A percentile compares a stretch with the other conserved stretches of the same genome.
These are phyloP conservation scores for Pythium dissimile DNA, from an alignment of 352 stramenopile species.

Conservation along the genomic window DNA sequence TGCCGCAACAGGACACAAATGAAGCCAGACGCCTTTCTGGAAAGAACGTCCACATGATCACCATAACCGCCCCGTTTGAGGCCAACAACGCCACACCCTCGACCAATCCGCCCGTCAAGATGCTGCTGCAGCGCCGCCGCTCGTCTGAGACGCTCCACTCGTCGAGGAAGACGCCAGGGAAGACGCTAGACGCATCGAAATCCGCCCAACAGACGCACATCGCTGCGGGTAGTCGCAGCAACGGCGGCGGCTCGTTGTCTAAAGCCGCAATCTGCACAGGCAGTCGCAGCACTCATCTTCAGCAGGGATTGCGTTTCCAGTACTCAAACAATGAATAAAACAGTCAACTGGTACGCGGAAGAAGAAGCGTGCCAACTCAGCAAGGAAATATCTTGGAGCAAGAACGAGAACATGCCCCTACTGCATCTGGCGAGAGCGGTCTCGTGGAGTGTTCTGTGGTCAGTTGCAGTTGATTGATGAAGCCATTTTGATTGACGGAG, in stretches of 20 bases:
- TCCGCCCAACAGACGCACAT: neutral
- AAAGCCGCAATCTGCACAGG: constrained; percentile 9
- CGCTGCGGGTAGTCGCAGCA: neutral
- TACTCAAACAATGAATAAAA: too few relatives aligned
- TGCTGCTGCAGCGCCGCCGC: constrained; percentile 51
- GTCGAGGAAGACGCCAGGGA: too few relatives aligned
- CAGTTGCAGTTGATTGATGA: neutral
- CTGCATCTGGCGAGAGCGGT: neutral
- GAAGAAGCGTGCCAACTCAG: too few relatives aligned
- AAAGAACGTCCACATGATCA: too few relatives aligned
- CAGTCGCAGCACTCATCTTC: neutral
- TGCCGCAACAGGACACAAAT: too few relatives aligned
- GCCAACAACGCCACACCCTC: neutral
- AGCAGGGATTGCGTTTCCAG: too few relatives aligned
- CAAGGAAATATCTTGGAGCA: too few relatives aligned
- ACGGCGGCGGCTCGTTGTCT: constrained; percentile 9
- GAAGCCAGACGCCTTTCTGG: too few relatives aligned
- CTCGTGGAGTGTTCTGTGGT: neutral
- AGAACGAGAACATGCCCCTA: too few relatives aligned
- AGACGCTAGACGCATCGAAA: neutral
- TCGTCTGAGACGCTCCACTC: constrained; percentile 17
- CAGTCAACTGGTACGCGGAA: too few relatives aligned
- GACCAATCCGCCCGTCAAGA: constrained; percentile 62
- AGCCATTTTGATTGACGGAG: neutral
- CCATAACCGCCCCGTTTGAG: constrained; percentile 5